A percentile compares a stretch with the other conserved stretches of the same genome.
These are phyloP conservation scores for Phytopythium mirpurense DNA, from an alignment of 352 stramenopile species.

Conservation along the genomic window DNA sequence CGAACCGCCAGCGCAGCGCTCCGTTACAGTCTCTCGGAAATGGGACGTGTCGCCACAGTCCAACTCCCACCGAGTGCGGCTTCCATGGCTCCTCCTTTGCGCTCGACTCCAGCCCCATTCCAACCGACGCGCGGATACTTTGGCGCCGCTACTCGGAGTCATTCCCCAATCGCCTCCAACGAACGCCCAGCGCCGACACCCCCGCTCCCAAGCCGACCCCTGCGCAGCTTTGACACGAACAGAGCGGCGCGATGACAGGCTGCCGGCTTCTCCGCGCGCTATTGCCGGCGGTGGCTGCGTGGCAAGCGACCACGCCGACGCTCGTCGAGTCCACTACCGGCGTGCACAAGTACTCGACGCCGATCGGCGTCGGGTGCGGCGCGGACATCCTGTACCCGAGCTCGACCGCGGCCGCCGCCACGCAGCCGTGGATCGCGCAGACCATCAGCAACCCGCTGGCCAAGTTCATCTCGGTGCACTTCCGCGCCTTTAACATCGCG, in stretches of 20 bases:
- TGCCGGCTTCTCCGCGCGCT: background rate
- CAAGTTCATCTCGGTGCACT: conserved; percentile 59
- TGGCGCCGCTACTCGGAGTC: no score
- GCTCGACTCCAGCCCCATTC: no score
- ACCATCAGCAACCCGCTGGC: conserved; percentile 39
- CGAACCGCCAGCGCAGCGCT: no score
- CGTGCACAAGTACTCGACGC: conserved; percentile 10
- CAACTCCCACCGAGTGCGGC: no score
- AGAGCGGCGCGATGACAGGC: no score
- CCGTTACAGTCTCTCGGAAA: background rate
- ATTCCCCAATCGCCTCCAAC: background rate
- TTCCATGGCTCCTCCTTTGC: background rate
- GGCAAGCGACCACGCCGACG: background rate
- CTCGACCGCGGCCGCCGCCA: conserved; percentile 10
- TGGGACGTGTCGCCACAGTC: background rate
- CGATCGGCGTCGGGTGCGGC: conserved; percentile 31
- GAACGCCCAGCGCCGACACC: no score
- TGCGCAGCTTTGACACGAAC: no score
- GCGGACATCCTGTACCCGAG: conserved; percentile 17
- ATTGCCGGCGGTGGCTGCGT: background rate
- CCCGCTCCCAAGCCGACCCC: no score
- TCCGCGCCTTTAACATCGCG: conserved; percentile 59
- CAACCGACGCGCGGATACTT: no score
- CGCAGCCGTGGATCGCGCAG: conserved; percentile 30
- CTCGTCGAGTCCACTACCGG: background rate